These are phyloP conservation scores for Trichoderma arundinaceum DNA, from an alignment of 2,329 filamentous ascomycete genomes.

Conservation along the genomic window DNA sequence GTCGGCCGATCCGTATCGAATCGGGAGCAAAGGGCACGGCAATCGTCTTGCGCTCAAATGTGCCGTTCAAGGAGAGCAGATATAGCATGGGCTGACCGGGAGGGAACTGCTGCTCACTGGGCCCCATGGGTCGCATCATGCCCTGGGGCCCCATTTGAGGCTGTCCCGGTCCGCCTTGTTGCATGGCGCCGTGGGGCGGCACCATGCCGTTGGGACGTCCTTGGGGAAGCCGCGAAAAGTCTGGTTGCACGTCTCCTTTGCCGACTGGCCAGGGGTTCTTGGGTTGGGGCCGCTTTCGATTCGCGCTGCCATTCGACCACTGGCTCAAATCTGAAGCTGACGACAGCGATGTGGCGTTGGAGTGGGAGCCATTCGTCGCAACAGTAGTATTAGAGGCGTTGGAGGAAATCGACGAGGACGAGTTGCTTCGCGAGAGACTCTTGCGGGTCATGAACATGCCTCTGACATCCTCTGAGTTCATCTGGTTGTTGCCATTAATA, in stretches of 20 bases:
- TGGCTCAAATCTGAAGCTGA: conserved; percentile 56
- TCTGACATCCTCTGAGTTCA: conserved; percentile 83
- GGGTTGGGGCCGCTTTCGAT: conserved; percentile 58
- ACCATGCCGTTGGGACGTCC: conserved; percentile 53
- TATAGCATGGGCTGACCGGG: conserved; percentile 78
- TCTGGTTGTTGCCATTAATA: conserved; percentile 67
- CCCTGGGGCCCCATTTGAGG: conserved; percentile 51
- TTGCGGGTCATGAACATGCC: conserved; percentile 92
- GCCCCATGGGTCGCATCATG: conserved; percentile 66
- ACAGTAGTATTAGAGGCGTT: conserved; percentile 67
- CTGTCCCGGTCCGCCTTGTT: conserved; percentile 43
- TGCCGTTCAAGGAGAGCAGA: conserved; percentile 89
- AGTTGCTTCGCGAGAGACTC: conserved; percentile 83
- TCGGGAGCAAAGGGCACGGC: conserved; percentile 92
- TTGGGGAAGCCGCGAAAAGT: conserved; percentile 54
- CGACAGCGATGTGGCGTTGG: conserved; percentile 63
- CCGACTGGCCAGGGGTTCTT: conserved; percentile 58
- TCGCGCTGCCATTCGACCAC: conserved; percentile 55
- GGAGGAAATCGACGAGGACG: conserved; percentile 83
- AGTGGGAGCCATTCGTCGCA: conserved; percentile 63
- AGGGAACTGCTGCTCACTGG: conserved; percentile 62
- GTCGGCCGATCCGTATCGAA: conserved; percentile 89
- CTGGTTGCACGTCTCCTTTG: conserved; percentile 55
- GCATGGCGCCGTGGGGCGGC: conserved; percentile 43
- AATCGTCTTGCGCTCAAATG: conserved; percentile 97